A percentile compares a stretch with the other conserved stretches of the same genome.
Conservation (phyloP, 1,139 yeast species). For the Hyphopichia wangnamkhiaoensis region DNA sequence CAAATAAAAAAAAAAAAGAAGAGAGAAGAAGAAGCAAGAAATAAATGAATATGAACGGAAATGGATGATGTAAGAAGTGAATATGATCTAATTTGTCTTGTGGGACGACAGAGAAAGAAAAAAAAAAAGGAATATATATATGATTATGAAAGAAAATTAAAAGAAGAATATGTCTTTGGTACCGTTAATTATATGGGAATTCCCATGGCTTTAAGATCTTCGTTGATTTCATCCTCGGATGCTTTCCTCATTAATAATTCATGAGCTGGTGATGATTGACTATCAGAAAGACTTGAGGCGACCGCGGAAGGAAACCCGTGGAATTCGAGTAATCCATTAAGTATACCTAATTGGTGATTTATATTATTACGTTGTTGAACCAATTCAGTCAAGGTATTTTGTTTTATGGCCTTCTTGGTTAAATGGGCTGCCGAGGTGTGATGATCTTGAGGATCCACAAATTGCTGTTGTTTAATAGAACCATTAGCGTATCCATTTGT, state of each 20-base stretch:
- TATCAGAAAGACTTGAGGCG: slow-evolving; percentile 24
- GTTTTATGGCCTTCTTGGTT: slow-evolving; percentile 38
- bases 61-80: not conserved
- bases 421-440: slow-evolving; percentile 49
- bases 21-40: too few species aligned
- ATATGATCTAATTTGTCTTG: not conserved
- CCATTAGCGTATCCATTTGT: slow-evolving; percentile 11
- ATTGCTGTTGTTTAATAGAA: slow-evolving; percentile 1
- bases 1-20: too few species aligned
- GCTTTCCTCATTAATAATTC: slow-evolving; percentile 51
- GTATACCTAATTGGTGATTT: slow-evolving; percentile 56
- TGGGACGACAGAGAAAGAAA: too few species aligned
- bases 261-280: slow-evolving; percentile 18
- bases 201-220: slow-evolving; percentile 58
- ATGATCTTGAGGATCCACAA: slow-evolving; percentile 1
- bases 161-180: not conserved
- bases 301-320: slow-evolving; percentile 75
- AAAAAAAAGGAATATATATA: not conserved
- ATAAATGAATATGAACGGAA: not conserved
- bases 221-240: slow-evolving; percentile 60
- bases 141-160: not conserved
- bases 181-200: slow-evolving; percentile 26
- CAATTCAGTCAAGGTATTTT: slow-evolving; percentile 43
- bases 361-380: slow-evolving; percentile 55
- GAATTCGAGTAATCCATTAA: slow-evolving; percentile 57